A percentile compares a stretch with the other conserved stretches of the same genome.
phyloP scores from a whole-genome alignment of 2,329 filamentous ascomycete species.

The Paramyrothecium sp. region DNA sequence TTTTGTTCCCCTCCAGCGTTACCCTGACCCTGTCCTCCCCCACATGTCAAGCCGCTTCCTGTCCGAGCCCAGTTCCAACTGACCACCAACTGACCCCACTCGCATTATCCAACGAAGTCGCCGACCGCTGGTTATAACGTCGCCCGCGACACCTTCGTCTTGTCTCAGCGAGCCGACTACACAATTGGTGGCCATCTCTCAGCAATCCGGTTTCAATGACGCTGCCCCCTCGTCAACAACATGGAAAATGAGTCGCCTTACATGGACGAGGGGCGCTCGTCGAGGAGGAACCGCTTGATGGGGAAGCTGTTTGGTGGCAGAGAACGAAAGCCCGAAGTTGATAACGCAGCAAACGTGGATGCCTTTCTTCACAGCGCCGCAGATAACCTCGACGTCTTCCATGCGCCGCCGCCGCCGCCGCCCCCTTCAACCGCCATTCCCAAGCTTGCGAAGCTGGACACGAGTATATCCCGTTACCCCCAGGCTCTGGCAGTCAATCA shows the following conservation, averaged over 20 bases:
- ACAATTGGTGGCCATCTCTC: not conserved
- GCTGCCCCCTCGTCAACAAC: conserved; percentile 18
- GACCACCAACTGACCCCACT: not conserved
- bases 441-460: conserved; percentile 54
- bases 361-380: conserved; percentile 57
- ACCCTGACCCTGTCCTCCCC: not conserved
- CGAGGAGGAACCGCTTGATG: conserved; percentile 57
- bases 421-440: conserved; percentile 35
- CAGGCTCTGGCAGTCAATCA: conserved; percentile 47
- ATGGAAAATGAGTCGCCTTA: conserved; percentile 46
- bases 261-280: conserved; percentile 37
- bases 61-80: not conserved
- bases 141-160: not conserved
- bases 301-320: conserved; percentile 58
- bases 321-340: conserved; percentile 35
- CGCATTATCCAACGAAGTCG: not conserved
- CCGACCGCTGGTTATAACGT: not conserved
- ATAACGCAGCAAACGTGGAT: conserved; percentile 48
- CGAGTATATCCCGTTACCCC: conserved; percentile 53
- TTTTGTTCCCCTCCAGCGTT: not conserved
- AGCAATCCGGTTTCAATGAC: conserved; percentile 22
- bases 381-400: conserved; percentile 53
- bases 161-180: not conserved
- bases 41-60: not conserved
- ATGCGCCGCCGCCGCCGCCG: conserved; percentile 45